A percentile compares a stretch with the other conserved stretches of the same genome.
Evolutionary conservation across 805 yeast genomes (phyloP).

Genomic region (Debaryomyces prosopidis): DNA sequence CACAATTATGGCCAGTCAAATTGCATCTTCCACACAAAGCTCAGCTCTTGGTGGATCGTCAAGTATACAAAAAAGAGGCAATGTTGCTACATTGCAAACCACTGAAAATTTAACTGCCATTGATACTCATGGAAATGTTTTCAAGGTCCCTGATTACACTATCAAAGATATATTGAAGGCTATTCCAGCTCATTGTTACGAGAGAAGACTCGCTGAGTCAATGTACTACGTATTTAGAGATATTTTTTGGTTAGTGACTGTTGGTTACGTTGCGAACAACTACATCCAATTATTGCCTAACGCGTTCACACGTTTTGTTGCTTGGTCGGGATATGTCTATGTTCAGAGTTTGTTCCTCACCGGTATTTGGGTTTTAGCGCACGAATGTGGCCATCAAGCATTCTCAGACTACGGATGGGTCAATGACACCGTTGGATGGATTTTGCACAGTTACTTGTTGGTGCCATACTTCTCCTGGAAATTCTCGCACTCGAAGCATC

Average conservation of each 20-base stretch:
- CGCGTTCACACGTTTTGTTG: constrained; percentile 45
- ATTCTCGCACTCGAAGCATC: constrained; percentile 81
- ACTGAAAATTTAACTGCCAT: constrained; percentile 43
- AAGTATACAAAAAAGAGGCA: constrained; percentile 31
- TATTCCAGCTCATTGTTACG: constrained; percentile 75
- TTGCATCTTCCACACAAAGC: constrained; percentile 1
- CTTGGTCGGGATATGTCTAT: constrained; percentile 59
- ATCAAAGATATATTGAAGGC: constrained; percentile 73
- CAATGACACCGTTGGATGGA: constrained; percentile 82
- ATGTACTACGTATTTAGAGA: constrained; percentile 71
- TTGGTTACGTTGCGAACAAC: constrained; percentile 55
- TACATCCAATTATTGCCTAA: constrained; percentile 53
- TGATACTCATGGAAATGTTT: constrained; percentile 65
- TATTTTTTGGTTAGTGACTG: constrained; percentile 45
- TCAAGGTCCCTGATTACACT: constrained; percentile 71
- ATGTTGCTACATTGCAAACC: constrained; percentile 38
- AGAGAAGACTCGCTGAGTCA: constrained; percentile 56
- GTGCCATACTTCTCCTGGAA: constrained; percentile 92
- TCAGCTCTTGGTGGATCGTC: constrained; percentile 1
- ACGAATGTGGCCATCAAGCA: constrained; percentile 91
- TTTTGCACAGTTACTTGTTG: constrained; percentile 71
- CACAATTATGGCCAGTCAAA: constrained; percentile 7
- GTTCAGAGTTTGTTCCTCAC: constrained; percentile 68
- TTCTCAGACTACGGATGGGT: constrained; percentile 71
- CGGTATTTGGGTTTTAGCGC: constrained; percentile 85